Evolutionary conservation across 176 grass and related monocot genomes (phyloP).

Genomic region (Aegilops tauschii): DNA sequence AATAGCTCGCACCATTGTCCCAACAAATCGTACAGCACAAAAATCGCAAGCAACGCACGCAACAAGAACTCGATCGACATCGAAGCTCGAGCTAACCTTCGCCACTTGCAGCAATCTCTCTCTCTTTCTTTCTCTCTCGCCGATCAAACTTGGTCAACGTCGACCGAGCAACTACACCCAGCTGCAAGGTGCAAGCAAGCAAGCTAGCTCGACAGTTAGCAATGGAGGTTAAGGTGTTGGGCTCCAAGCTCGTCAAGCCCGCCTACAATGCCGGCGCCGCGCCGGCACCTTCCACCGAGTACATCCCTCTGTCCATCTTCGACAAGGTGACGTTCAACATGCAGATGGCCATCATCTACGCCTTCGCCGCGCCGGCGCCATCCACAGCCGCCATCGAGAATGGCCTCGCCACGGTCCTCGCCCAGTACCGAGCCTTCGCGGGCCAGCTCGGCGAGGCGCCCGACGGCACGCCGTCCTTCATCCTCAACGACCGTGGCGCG

Average conservation of each 20-base stretch:
- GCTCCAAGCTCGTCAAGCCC: background rate
- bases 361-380: constrained; percentile 58
- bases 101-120: background rate
- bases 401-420: constrained; percentile 29
- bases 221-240: background rate
- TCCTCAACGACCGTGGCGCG: background rate
- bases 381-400: constrained; percentile 46
- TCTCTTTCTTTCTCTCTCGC: background rate
- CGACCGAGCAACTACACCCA: background rate
- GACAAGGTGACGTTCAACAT: constrained; percentile 45
- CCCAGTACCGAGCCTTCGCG: constrained; percentile 49
- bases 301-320: constrained; percentile 55
- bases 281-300: background rate
- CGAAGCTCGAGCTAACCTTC: background rate
- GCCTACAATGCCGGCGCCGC: background rate
- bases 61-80: background rate
- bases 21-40: background rate
- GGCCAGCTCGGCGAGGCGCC: constrained; percentile 39
- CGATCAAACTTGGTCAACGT: background rate
- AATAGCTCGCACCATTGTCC: background rate
- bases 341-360: constrained; percentile 67
- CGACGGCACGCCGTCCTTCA: constrained; percentile 9
- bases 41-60: background rate
- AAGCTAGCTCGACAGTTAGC: background rate
- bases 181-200: background rate